Base-by-base conservation (phyloP, 352 stramenopile genomes). In the Globisporangium orthogonon region DNA sequence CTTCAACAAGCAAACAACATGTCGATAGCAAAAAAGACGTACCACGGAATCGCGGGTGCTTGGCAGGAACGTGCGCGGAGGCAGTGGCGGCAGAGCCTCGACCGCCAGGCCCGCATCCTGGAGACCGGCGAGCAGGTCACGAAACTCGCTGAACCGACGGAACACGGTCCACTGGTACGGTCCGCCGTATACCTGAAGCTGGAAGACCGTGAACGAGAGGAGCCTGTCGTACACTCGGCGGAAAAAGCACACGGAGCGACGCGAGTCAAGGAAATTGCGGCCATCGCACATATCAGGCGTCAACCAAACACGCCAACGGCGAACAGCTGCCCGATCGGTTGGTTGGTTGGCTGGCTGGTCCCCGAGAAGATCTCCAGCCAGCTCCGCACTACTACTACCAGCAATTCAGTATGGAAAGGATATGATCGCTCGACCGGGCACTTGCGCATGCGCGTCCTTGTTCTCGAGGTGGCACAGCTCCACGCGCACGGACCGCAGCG, bases 131-230 rank as follows among this genome's bases (percentile, higher is more conserved):
- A 78, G 75, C 10, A 94, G 50, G 23, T 76, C 73, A 4, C 83
- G 78, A 54, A 94, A 93, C 58, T 94, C 80, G 55, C 79, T 92
- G 57, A 89, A 94, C 13, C 85, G 80, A n/a, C 85, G 85, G 56
- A 86, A 94, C 11, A 92, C 79, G 4, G 73, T 86, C 85, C 85
- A 94, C 58, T 92, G 83, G 56, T 94, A 94, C 37, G 83, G 83
- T 1, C 83, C 85, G 39, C 85, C 85, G 47, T 90, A 90, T 33
- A 92, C 83, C 63, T 89, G 71, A 41, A 94, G 72, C 61, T 91
- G 82, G 41, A 88, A 94, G 10, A 94, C 83, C 39, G 74, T 88
- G 65, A 94, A 94, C 37, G 82, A 90, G 29, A 89, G 62, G 52
- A 94, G 54, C 37, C 75, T 66, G 65, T 94, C 85, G 59, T 71